A percentile compares a stretch with the other conserved stretches of the same genome.
These are phyloP conservation scores for Alternaria ventricosa DNA, from an alignment of 2,329 filamentous ascomycete species.

Conservation along the genomic window DNA sequence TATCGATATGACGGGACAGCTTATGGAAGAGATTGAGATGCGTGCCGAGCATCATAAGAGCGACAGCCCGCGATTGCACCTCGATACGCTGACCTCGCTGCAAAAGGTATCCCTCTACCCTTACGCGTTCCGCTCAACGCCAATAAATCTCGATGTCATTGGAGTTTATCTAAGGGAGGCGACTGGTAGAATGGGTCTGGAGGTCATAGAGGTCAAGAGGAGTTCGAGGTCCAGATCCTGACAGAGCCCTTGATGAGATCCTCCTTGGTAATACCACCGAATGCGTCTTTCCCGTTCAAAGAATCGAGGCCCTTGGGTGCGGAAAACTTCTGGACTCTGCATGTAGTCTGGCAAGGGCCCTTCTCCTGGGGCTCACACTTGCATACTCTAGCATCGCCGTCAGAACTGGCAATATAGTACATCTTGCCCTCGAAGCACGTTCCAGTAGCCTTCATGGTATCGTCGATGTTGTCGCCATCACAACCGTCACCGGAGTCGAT, in stretches of 20 bases:
- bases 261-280: neutral
- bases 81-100: neutral
- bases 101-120: neutral
- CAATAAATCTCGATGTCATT: neutral
- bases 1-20: neutral
- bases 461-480: neutral
- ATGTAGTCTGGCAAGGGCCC: neutral
- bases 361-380: neutral
- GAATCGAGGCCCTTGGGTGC: too few relatives aligned
- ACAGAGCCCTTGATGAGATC: constrained; percentile 1
- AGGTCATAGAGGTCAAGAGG: neutral
- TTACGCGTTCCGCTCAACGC: neutral
- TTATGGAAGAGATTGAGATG: neutral
- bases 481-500: too few relatives aligned
- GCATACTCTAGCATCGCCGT: neutral
- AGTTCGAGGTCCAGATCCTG: neutral
- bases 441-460: neutral
- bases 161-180: neutral
- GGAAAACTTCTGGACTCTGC: neutral
- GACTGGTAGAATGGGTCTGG: neutral
- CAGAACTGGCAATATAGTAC: neutral
- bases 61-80: neutral
- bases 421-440: constrained; percentile 4
- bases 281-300: too few relatives aligned
- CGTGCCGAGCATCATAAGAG: neutral